Base-by-base conservation (phyloP, 2,329 filamentous ascomycete species). In the Cladophialophora immunda region DNA sequence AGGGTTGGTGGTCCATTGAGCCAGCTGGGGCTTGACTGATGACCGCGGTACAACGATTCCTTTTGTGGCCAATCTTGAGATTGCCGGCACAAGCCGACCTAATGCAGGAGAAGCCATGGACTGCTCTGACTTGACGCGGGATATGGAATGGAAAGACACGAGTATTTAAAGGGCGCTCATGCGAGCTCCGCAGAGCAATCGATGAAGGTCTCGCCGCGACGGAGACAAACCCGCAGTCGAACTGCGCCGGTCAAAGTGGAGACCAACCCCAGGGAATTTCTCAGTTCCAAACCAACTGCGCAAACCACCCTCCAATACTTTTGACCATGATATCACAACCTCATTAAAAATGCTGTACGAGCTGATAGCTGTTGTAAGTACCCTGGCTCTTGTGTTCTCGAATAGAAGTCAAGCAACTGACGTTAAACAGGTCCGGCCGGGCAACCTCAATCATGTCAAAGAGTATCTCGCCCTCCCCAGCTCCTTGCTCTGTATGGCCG, bases 401-500 rank as follows among this genome's bases (percentile, higher is more conserved):
- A n/a, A 13, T 53, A 15, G 29, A 19, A 22, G 29, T n/a, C 45
- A 25, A 19, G 29, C 66, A 34, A 72, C 62, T 73, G 59, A 71
- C 67, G 55, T 59, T 61, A 58, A 53, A 47, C 77, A 98, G 95
- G 93, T 97, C 83, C 94, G 95, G 77, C 92, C 93, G 73, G 92
- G 92, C 85, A 94, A 89, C 81, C 83, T 97, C 78, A 84, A 86
- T 78, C 94, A 98, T 86, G 94, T 97, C 76, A 96, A 94, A 88
- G 94, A 98, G 93, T 97, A 89, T 73, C 86, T 83, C 73, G 64
- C 2, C 30, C 27, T 25, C 34, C 25, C 27, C 27, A 30, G n/a
- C 29, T 27, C 4, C 45, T 13, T 45, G 34, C 4, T 27, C 7
- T 38, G 19, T 2, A 19, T 22, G n/a, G 27, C n/a, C 9, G 5